phyloP scores from a whole-genome alignment of 768 basidiomycete genomes.

The Boletus speciosus region DNA sequence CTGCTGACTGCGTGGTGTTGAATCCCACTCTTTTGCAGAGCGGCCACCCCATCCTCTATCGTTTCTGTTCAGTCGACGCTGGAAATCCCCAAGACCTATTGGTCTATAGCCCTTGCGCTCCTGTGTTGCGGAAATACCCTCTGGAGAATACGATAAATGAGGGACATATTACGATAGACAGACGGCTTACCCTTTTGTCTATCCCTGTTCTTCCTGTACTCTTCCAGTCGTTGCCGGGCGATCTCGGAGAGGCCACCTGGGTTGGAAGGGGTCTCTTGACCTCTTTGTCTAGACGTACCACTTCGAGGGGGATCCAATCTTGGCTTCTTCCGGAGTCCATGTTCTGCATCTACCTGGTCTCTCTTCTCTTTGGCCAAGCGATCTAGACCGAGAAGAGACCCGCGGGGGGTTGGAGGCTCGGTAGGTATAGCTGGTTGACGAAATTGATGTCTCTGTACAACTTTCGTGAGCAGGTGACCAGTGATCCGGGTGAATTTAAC shows the following conservation, averaged over 20 bases:
- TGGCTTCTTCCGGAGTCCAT: constrained; percentile 59
- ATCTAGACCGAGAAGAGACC: constrained; percentile 85
- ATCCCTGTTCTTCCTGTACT: constrained; percentile 67
- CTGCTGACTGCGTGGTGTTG: constrained; percentile 60
- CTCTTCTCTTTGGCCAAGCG: constrained; percentile 86
- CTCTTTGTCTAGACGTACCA: constrained; percentile 65
- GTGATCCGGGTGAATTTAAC: constrained; percentile 12
- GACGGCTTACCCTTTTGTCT: constrained; percentile 54
- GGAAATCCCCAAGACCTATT: constrained; percentile 87
- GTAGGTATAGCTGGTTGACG: constrained; percentile 67
- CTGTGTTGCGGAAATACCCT: constrained; percentile 65
- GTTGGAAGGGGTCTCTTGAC: constrained; percentile 91
- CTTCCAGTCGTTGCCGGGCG: constrained; percentile 70
- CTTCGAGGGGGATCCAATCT: constrained; percentile 49
- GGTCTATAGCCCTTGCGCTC: constrained; percentile 56
- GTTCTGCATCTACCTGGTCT: constrained; percentile 45
- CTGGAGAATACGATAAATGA: constrained; percentile 32
- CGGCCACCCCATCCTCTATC: constrained; percentile 45
- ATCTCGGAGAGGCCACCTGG: constrained; percentile 82
- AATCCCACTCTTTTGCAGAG: constrained; percentile 47
- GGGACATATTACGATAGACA: neutral
- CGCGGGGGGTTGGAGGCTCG: constrained; percentile 73
- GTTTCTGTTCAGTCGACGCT: constrained; percentile 85
- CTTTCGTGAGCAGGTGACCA: constrained; percentile 4
- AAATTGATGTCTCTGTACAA: constrained; percentile 72